These are phyloP conservation scores for Gyrodon lividus DNA, from an alignment of 768 basidiomycete genomes.

Conservation along the genomic window DNA sequence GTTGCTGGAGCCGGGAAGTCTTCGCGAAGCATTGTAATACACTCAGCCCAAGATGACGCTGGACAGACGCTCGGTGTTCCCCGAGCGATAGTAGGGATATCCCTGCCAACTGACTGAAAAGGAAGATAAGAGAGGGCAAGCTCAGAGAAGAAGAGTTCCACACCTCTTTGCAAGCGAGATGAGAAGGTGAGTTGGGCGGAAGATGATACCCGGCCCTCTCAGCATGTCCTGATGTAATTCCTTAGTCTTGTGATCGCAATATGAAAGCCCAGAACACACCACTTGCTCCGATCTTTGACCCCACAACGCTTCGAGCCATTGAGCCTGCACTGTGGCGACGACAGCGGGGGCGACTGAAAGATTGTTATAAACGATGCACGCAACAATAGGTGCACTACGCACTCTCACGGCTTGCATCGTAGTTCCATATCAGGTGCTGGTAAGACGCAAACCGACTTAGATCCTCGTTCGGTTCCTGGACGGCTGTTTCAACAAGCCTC, in stretches of 20 bases:
- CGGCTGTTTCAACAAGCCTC: slow-evolving; percentile 41
- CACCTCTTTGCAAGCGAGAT: slow-evolving; percentile 42
- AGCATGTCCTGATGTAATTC: slow-evolving; percentile 14
- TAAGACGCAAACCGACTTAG: slow-evolving; percentile 50
- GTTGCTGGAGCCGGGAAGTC: slow-evolving; percentile 42
- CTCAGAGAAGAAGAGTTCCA: slow-evolving; percentile 4
- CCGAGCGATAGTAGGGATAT: slow-evolving; percentile 41
- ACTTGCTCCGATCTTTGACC: slow-evolving; percentile 8
- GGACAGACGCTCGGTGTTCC: slow-evolving; percentile 38
- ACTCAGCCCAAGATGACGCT: slow-evolving; percentile 37
- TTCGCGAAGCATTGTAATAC: slow-evolving; percentile 39
- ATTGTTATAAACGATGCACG: background rate
- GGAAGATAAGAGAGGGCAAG: background rate
- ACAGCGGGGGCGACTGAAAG: slow-evolving; percentile 33
- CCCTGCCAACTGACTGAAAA: slow-evolving; percentile 40
- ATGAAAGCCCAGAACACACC: slow-evolving; percentile 8
- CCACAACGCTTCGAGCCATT: slow-evolving; percentile 58
- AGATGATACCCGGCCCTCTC: slow-evolving; percentile 41
- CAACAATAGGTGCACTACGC: slow-evolving; percentile 8
- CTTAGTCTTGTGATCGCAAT: slow-evolving; percentile 2
- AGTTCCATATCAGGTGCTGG: slow-evolving; percentile 57
- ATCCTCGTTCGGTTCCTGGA: slow-evolving; percentile 32
- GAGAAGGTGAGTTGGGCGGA: slow-evolving; percentile 44
- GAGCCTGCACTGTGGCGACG: slow-evolving; percentile 37
- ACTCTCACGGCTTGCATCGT: slow-evolving; percentile 42